phyloP scores from a whole-genome alignment of 2,329 filamentous ascomycete species.

The Intubia oerlemansii region DNA sequence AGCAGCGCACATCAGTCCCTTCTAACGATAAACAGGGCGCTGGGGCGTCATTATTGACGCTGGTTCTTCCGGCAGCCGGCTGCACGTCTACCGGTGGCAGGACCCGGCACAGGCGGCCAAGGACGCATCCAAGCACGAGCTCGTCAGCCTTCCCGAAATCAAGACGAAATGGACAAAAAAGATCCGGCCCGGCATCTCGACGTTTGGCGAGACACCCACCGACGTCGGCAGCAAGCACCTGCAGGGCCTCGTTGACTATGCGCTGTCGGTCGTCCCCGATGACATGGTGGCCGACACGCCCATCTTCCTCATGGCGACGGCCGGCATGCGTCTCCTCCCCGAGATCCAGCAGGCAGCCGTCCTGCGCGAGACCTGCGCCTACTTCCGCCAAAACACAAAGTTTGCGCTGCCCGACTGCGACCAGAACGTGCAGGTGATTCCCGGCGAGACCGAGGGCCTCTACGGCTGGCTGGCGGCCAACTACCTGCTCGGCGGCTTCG shows the following conservation, averaged over 20 bases:
- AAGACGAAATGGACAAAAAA: conserved; percentile 84
- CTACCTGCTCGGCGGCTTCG: conserved; percentile 81
- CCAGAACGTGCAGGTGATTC: conserved; percentile 79
- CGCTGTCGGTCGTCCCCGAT: conserved; percentile 53
- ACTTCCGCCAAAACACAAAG: conserved; percentile 51
- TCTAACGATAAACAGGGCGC: conserved; percentile 21
- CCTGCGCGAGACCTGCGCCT: conserved; percentile 60
- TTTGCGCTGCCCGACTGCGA: conserved; percentile 83
- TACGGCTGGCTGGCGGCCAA: conserved; percentile 98
- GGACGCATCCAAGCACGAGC: conserved; percentile 30
- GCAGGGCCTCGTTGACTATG: conserved; percentile 59
- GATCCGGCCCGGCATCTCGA: conserved; percentile 80
- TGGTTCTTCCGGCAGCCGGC: conserved; percentile 86
- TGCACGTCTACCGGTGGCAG: conserved; percentile 89
- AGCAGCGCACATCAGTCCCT: too few species aligned
- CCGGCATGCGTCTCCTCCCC: conserved; percentile 76
- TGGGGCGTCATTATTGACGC: conserved; percentile 96
- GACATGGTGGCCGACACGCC: conserved; percentile 67
- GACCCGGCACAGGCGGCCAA: conserved; percentile 47
- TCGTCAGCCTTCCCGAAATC: conserved; percentile 55
- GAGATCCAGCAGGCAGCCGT: conserved; percentile 50
- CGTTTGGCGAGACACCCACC: conserved; percentile 59
- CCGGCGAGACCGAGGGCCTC: conserved; percentile 83
- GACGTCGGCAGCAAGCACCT: conserved; percentile 68
- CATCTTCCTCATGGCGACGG: conserved; percentile 86